Conservation (phyloP, 331 rosid species). For the Quercus phellos region DNA sequence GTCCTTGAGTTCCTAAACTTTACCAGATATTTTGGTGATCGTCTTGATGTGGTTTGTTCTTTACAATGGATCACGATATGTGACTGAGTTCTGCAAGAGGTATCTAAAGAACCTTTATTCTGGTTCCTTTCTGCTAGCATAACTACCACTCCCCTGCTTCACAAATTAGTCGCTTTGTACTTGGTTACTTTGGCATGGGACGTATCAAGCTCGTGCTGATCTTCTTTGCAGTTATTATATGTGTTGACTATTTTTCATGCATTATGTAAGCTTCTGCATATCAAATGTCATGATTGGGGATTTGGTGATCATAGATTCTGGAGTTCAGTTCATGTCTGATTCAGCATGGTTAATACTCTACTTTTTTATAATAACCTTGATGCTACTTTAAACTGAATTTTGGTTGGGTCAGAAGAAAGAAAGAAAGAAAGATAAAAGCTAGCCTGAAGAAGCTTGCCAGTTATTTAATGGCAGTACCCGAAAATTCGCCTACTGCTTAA, state of each 20-base stretch:
- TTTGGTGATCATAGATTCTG: background rate
- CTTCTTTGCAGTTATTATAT: background rate
- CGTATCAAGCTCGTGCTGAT: background rate
- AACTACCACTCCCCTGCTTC: background rate
- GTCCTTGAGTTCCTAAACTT: conserved; percentile 37
- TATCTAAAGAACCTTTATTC: conserved; percentile 9
- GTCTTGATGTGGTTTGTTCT: conserved; percentile 72
- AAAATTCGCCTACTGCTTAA: background rate
- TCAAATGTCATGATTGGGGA: background rate
- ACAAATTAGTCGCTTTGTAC: background rate
- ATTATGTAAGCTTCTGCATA: background rate
- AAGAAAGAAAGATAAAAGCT: background rate
- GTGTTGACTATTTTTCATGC: background rate
- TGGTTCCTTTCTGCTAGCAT: background rate
- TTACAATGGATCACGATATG: conserved; percentile 43
- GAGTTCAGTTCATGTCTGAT: background rate
- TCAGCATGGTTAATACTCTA: background rate
- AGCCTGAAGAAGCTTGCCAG: background rate
- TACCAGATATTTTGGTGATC: conserved; percentile 57
- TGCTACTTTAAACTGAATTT: background rate
- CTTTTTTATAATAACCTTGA: background rate
- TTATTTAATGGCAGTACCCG: background rate
- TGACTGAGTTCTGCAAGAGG: conserved; percentile 58
- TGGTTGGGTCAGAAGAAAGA: background rate
- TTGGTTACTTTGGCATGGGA: background rate